Evolutionary conservation across 805 yeast genomes (phyloP), one percentile per base, ranked within the genome.

Genomic region (Nakazawaea wickerhamii): DNA sequence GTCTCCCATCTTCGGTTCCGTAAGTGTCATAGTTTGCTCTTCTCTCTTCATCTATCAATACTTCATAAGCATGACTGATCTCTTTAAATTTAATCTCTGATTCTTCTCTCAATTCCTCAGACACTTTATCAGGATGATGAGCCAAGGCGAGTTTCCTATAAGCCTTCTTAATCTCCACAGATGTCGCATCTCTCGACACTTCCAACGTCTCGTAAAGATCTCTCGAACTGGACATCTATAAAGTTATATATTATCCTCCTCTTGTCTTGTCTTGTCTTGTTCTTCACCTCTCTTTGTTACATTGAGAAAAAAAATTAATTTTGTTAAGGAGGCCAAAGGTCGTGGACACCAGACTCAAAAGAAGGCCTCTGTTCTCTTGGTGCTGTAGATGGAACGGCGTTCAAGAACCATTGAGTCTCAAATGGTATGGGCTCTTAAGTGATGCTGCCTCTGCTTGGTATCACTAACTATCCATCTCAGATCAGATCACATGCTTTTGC

Each of bases 91-190:
- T 75, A 48, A 73, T 66, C 60, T 88, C 97, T 3, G 95, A 84
- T 15, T 67, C 75, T 13, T 70, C 81, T 46, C 93, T 68, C 38
- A 64, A 61, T 18, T 77, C 78, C 8, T 75, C 77, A 0, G 77
- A 58, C 1, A 78, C 89, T 58, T 93, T 91, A 60, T 91, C 98
- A 0, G 98, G 98, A 61, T 91, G 98, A 53, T 81, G 77, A 46
- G 70, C 67, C 30, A 91, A 69, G 9, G 98, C 98, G 38, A 88
- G 71, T 52, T 80, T 84, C 50, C 95, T 73, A 62, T 87, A 91
- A 0, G 96, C 95, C 59, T 76, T 80, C 53, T 82, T 82, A 57
- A 91, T 86, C 49, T 90, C 96, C 1, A 63, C 64, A 25, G 75
- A 62, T 1, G 87, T 63, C 0, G 96, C 95, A 15, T 74, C 68